Percentiles rank a stretch among this genome's conserved stretches.
Evolutionary conservation across 1,139 yeast genomes (phyloP).

Genomic region (Torulaspora pretoriensis): DNA sequence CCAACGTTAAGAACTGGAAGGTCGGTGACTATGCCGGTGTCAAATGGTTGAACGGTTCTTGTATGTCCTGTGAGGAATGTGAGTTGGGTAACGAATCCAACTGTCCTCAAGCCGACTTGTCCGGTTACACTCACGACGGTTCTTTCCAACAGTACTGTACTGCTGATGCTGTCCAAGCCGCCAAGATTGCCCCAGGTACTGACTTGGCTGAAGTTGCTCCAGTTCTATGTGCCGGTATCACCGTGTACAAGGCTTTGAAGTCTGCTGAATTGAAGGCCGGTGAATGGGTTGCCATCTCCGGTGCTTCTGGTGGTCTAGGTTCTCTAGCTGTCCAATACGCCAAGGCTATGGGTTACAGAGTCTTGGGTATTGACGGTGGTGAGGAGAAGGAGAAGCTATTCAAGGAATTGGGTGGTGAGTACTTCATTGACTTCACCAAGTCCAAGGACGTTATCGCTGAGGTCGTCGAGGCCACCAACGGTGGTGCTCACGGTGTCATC

Average conservation of each 20-base stretch:
- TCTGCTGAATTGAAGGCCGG: conserved; percentile 54
- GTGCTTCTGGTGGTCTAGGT: conserved; percentile 69
- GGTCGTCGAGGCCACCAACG: conserved; percentile 47
- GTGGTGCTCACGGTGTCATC: conserved; percentile 62
- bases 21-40: conserved; percentile 62
- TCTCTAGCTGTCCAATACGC: conserved; percentile 63
- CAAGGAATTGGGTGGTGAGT: conserved; percentile 55
- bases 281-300: conserved; percentile 61
- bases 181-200: conserved; percentile 52
- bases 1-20: conserved; percentile 54
- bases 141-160: conserved; percentile 66
- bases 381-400: conserved; percentile 51
- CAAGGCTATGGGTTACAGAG: conserved; percentile 61
- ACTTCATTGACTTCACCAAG: conserved; percentile 50
- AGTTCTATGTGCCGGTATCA: conserved; percentile 65
- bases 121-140: conserved; percentile 67
- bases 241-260: conserved; percentile 64
- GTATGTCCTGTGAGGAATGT: conserved; percentile 59
- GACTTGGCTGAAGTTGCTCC: conserved; percentile 59
- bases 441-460: conserved; percentile 50
- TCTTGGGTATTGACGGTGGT: conserved; percentile 60
- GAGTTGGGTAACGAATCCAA: conserved; percentile 52
- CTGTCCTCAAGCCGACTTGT: conserved; percentile 57
- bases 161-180: conserved; percentile 65
- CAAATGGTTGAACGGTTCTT: conserved; percentile 64